Percentiles rank a stretch among this genome's conserved stretches.
Evolutionary conservation across 1,139 yeast species (phyloP).

Genomic region (Kluyveromyces marxianus): DNA sequence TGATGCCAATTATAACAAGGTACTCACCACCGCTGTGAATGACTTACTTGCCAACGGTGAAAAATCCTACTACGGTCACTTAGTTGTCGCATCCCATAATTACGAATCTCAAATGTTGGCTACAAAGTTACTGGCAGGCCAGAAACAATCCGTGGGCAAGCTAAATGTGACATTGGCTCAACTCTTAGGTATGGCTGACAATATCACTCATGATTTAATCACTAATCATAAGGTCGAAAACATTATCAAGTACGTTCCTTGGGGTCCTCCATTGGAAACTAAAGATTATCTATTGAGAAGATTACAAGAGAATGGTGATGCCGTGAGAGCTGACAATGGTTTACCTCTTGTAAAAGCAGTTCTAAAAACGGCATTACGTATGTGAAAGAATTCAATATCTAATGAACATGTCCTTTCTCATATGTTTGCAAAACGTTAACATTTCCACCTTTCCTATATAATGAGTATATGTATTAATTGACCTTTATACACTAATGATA

Average conservation of each 20-base stretch:
- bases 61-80: constrained; percentile 61
- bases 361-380: constrained; percentile 32
- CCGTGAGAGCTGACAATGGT: constrained; percentile 84
- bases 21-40: constrained; percentile 57
- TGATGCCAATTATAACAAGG: constrained; percentile 69
- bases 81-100: constrained; percentile 92
- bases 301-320: constrained; percentile 94
- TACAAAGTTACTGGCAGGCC: constrained; percentile 42
- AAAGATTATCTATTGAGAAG: constrained; percentile 86
- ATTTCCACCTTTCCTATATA: no score
- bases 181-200: constrained; percentile 93
- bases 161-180: constrained; percentile 81
- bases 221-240: constrained; percentile 56
- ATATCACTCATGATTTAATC: constrained; percentile 70
- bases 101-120: constrained; percentile 69
- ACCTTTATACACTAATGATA: no score
- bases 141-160: constrained; percentile 35
- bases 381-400: background rate
- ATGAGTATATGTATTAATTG: no score
- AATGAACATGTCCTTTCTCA: background rate
- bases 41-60: constrained; percentile 47
- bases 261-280: constrained; percentile 97
- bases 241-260: constrained; percentile 90
- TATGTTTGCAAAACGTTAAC: background rate
- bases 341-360: constrained; percentile 64